Conservation (phyloP, 495 filamentous ascomycete genomes). For the Daldinia bambusicola region DNA sequence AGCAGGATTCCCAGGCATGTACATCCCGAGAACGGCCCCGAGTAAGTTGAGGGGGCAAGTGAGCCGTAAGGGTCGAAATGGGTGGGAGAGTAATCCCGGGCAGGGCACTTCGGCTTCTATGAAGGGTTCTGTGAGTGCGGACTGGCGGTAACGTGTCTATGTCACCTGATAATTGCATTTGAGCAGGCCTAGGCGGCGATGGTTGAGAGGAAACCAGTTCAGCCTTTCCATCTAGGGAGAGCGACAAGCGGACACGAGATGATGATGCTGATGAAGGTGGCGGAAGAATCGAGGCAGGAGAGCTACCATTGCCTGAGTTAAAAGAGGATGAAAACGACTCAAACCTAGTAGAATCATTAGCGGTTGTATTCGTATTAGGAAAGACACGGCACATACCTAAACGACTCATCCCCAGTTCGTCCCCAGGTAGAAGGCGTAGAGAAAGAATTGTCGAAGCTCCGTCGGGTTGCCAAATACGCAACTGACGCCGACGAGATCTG, state of each 20-base stretch:
- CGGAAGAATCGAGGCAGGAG: constrained; percentile 43
- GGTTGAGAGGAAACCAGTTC: constrained; percentile 75
- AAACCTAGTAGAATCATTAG: constrained; percentile 42
- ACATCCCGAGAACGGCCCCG: constrained; percentile 83
- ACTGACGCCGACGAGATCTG: constrained; percentile 50
- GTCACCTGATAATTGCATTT: constrained; percentile 38
- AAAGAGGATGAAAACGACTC: constrained; percentile 52
- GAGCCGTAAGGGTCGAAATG: constrained; percentile 67
- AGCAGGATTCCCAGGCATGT: constrained; percentile 84
- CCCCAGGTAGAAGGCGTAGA: constrained; percentile 48
- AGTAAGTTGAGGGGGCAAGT: constrained; percentile 61
- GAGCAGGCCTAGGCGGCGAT: constrained; percentile 70
- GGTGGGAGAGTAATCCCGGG: constrained; percentile 61
- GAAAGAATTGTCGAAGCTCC: constrained; percentile 52
- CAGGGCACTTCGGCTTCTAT: constrained; percentile 64
- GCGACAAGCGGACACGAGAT: constrained; percentile 70
- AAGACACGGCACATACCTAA: constrained; percentile 43
- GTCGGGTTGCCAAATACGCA: constrained; percentile 54
- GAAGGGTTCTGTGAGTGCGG: constrained; percentile 61
- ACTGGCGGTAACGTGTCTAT: constrained; percentile 59
- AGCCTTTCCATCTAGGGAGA: constrained; percentile 85
- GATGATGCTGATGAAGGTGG: constrained; percentile 48
- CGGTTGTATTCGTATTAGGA: background rate
- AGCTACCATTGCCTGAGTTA: constrained; percentile 45
- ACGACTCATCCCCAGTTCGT: constrained; percentile 50